Percentiles rank a stretch among this genome's conserved stretches.
These are phyloP conservation scores for Syzygium aromaticum DNA, from an alignment of 345 rosid species.

Conservation along the genomic window DNA sequence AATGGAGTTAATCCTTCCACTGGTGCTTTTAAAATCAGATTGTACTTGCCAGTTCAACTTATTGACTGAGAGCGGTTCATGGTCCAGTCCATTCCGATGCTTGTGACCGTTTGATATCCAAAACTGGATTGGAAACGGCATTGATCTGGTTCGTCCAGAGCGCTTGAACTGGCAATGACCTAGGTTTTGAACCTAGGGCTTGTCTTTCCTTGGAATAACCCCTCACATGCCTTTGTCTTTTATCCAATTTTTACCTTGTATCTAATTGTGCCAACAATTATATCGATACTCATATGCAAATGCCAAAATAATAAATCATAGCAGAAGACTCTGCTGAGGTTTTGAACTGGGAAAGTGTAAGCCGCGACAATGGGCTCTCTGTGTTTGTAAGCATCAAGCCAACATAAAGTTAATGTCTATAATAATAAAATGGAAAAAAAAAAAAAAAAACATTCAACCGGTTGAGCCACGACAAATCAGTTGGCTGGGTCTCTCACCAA, in stretches of 20 bases:
- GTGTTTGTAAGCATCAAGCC: not conserved
- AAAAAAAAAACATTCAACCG: not conserved
- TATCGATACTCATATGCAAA: not conserved
- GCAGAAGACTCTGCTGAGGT: not conserved
- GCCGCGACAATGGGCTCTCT: not conserved
- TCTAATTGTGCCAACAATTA: not conserved
- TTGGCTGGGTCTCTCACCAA: not conserved
- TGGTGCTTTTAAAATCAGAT: not conserved
- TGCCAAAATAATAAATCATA: not conserved
- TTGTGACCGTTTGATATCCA: not conserved
- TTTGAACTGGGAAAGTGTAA: not conserved
- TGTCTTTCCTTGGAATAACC: not conserved
- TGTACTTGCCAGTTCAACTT: not conserved
- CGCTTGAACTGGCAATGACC: not conserved
- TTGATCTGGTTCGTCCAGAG: not conserved
- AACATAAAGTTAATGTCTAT: not conserved
- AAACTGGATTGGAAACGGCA: not conserved
- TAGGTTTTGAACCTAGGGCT: not conserved
- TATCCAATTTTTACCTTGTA: not conserved
- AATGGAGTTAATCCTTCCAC: not conserved
- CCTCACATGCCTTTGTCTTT: not conserved
- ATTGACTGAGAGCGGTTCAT: not conserved
- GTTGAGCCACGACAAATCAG: not conserved
- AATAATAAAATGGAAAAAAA: not conserved
- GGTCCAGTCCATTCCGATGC: not conserved